phyloP scores from a whole-genome alignment of 805 yeast species.

The Candida boleticola region DNA sequence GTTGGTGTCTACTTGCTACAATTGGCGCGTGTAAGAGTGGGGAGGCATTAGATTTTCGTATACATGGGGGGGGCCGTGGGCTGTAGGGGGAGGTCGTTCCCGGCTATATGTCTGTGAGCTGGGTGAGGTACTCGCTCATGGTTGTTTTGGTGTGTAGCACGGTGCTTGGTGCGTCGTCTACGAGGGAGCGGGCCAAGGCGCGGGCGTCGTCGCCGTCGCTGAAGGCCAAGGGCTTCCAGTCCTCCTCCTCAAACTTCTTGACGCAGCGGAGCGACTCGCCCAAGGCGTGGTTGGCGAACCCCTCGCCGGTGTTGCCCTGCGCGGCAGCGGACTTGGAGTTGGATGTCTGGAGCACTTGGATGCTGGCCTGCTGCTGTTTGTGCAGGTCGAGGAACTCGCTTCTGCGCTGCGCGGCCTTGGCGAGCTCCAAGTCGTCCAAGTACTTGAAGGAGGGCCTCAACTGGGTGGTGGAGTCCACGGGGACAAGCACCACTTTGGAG shows the following conservation, averaged over 20 bases:
- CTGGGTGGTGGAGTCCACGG: constrained; percentile 69
- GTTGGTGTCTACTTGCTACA: too few species aligned
- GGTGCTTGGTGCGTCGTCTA: constrained; percentile 12
- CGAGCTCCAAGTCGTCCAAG: constrained; percentile 59
- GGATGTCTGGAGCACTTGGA: constrained; percentile 42
- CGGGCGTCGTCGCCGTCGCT: constrained; percentile 15
- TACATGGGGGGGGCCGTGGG: neutral
- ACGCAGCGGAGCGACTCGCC: constrained; percentile 41
- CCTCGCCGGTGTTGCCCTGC: constrained; percentile 23
- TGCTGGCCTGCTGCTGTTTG: constrained; percentile 34
- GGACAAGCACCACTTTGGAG: constrained; percentile 58
- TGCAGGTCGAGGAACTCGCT: constrained; percentile 25
- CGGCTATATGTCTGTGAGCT: constrained; percentile 12
- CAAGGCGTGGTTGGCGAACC: constrained; percentile 22
- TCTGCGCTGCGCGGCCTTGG: constrained; percentile 37
- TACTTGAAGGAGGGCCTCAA: constrained; percentile 79
- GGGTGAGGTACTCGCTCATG: constrained; percentile 24
- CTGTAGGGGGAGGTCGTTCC: neutral
- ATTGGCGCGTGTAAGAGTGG: too few species aligned
- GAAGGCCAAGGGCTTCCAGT: constrained; percentile 37
- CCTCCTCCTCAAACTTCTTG: constrained; percentile 41
- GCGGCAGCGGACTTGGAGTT: constrained; percentile 25
- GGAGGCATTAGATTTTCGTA: constrained; percentile 12
- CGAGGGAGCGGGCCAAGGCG: constrained; percentile 14
- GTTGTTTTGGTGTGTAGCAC: constrained; percentile 20